Conservation (phyloP, 257 asterid genomes). For the Solanum tacnaense region DNA sequence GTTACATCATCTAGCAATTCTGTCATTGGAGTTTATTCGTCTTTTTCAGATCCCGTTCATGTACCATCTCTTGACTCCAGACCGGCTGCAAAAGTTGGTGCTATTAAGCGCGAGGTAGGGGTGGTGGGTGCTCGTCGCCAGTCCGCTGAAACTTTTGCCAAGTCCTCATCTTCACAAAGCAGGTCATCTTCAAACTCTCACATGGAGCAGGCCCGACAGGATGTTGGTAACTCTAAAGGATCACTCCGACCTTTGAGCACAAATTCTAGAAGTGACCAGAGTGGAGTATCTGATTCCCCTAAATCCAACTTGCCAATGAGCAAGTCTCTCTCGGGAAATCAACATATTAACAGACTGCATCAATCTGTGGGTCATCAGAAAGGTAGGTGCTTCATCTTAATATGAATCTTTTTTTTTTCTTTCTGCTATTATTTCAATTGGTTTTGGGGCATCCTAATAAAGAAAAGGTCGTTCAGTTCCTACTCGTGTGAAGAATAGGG, state of each 20-base stretch:
- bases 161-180: constrained; percentile 37
- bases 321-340: constrained; percentile 49
- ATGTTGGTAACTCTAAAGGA: constrained; percentile 28
- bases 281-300: constrained; percentile 30
- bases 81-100: constrained; percentile 79
- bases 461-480: background rate
- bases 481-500: background rate
- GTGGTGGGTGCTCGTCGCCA: constrained; percentile 88
- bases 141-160: constrained; percentile 38
- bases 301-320: constrained; percentile 23
- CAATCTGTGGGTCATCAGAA: constrained; percentile 86
- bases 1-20: constrained; percentile 51
- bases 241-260: constrained; percentile 28
- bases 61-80: constrained; percentile 92
- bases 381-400: constrained; percentile 32
- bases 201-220: constrained; percentile 32
- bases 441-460: background rate
- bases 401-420: constrained; percentile 20
- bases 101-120: constrained; percentile 89
- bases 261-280: constrained; percentile 43
- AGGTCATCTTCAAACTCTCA: constrained; percentile 31
- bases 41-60: constrained; percentile 90
- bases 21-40: constrained; percentile 83
- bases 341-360: constrained; percentile 41
- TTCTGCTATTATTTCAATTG: constrained; percentile 65